Evolutionary conservation across 148 eudicot species (phyloP), one percentile per base, ranked within the genome.

Genomic region (Salicornia ramosissima): DNA sequence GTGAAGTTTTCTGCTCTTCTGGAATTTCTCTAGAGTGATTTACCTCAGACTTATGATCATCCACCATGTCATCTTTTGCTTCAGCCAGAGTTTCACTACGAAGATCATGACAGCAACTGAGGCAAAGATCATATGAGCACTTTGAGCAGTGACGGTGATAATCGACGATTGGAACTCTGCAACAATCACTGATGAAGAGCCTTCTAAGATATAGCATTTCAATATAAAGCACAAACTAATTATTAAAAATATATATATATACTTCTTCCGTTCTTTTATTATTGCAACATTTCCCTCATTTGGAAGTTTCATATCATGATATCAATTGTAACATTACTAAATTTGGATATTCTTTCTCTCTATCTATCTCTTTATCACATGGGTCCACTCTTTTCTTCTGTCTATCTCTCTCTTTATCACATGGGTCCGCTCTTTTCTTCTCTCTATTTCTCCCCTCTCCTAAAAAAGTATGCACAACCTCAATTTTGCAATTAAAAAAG

Each of bases 101-200:
- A 73, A 90, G 88, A 84, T 90, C 98, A 80, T 87, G 86, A 80
- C 98, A 93, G 89, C 98, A 93, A 51, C 83, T 79, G 36, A 93
- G 96, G 81, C 98, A 93, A 67, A 93, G 79, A 84, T 93, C 98
- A 82, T 85, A 93, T 18, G 95, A 83, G 81, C 98, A 93, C 62
- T 72, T 81, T 69, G 85, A 71, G 80, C 98, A 93, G 76, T 93
- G 98, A 70, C 94, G 87, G 76, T 93, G 98, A 81, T 88, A 93
- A 86, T 93, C 98, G 58, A 93, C 82, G 62, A 93, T 87, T 26
- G 98, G 96, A 67, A 82, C 84, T 84, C 98, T 85, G 86, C 98
- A 93, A 76, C 88, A 90, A 73, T 93, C 89, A 72, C 96, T 93
- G 92, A 67, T 54, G 54, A 50, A 72, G 9, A 45, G 60, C 25